Evolutionary conservation across 495 filamentous ascomycete genomes (phyloP).

Genomic region (Opeltia flavorubescens): DNA sequence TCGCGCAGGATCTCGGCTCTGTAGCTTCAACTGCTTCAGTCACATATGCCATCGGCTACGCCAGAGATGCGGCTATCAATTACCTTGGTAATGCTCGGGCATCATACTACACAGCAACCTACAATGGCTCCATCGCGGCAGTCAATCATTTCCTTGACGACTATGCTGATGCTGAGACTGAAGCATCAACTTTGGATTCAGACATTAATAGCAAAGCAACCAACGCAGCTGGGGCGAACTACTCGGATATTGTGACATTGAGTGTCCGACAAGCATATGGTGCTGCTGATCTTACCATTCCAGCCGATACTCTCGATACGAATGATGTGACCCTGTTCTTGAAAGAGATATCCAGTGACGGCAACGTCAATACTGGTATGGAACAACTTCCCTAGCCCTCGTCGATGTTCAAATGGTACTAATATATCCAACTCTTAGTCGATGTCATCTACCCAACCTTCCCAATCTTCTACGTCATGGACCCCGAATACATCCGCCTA

Average conservation of each 20-base stretch:
- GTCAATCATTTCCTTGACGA: slow-evolving; percentile 31
- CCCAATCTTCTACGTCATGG: slow-evolving; percentile 35
- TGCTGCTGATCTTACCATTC: slow-evolving; percentile 32
- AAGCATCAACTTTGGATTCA: slow-evolving; percentile 24
- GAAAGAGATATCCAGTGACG: slow-evolving; percentile 39
- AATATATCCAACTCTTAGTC: slow-evolving; percentile 11
- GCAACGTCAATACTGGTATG: slow-evolving; percentile 32
- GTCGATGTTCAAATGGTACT: neutral
- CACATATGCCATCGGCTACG: slow-evolving; percentile 35
- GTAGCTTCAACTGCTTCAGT: slow-evolving; percentile 19
- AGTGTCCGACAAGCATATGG: slow-evolving; percentile 35
- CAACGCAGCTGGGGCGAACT: slow-evolving; percentile 25
- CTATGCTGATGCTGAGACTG: slow-evolving; percentile 24
- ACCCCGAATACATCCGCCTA: slow-evolving; percentile 34
- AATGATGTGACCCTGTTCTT: slow-evolving; percentile 32
- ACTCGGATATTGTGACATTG: slow-evolving; percentile 32
- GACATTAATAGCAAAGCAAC: slow-evolving; percentile 19
- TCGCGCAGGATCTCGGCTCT: slow-evolving; percentile 29
- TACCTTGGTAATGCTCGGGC: slow-evolving; percentile 33
- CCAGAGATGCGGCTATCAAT: slow-evolving; percentile 31
- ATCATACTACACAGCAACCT: slow-evolving; percentile 28
- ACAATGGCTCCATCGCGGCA: slow-evolving; percentile 19
- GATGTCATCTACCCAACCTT: slow-evolving; percentile 37
- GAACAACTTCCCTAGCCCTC: neutral
- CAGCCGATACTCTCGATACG: slow-evolving; percentile 27